These are phyloP conservation scores for Aspergillus clavatus DNA, from an alignment of 2,329 filamentous ascomycete species.

Conservation along the genomic window DNA sequence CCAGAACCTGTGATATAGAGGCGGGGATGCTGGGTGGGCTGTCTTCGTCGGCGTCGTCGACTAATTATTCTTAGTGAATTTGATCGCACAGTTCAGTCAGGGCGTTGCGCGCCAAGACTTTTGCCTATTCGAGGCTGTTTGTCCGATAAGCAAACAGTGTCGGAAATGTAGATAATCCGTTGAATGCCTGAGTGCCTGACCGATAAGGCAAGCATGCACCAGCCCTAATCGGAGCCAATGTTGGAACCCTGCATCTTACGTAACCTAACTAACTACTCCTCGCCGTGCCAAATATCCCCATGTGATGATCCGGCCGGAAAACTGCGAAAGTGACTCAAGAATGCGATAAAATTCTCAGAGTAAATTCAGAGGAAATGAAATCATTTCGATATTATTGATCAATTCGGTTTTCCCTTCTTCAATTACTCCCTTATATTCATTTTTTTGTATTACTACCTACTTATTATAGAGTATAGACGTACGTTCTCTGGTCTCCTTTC, in stretches of 20 bases:
- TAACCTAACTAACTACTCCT: neutral
- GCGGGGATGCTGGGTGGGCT: conserved; percentile 23
- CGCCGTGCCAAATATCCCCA: neutral
- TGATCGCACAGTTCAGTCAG: conserved; percentile 35
- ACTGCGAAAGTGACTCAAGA: neutral
- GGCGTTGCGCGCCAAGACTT: conserved; percentile 32
- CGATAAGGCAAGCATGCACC: neutral
- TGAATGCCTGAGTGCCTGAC: neutral
- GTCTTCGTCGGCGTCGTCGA: conserved; percentile 27
- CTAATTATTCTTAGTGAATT: conserved; percentile 33
- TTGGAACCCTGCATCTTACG: neutral
- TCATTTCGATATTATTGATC: too few relatives aligned
- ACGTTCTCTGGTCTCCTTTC: neutral
- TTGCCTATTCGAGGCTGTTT: conserved; percentile 15
- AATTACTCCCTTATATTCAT: neutral
- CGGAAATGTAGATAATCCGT: neutral
- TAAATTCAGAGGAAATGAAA: too few relatives aligned
- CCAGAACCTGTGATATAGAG: conserved; percentile 16
- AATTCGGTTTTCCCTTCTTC: neutral
- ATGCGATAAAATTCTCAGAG: too few relatives aligned
- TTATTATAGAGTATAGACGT: neutral
- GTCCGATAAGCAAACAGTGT: neutral
- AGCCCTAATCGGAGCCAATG: neutral
- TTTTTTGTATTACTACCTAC: neutral
- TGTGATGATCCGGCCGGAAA: neutral